phyloP scores from a whole-genome alignment of 805 yeast species.

The Zygotorulaspora florentina region DNA sequence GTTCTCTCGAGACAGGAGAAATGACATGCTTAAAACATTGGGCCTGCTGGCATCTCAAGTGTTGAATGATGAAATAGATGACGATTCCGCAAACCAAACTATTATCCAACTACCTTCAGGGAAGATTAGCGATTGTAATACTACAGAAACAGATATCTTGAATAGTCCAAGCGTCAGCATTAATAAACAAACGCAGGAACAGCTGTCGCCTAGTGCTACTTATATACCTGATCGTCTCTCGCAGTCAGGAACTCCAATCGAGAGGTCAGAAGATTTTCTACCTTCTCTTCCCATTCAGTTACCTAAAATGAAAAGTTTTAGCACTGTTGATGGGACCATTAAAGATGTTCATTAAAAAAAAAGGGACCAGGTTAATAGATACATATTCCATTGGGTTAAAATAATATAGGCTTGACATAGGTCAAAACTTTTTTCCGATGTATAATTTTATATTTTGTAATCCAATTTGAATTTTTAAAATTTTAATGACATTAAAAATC shows the following conservation, averaged over 20 bases:
- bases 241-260: slow-evolving; percentile 1
- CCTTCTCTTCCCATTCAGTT: slow-evolving; percentile 11
- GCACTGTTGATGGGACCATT: slow-evolving; percentile 24
- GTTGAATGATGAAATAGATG: slow-evolving; percentile 36
- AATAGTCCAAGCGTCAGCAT: slow-evolving; percentile 10
- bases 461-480: not conserved
- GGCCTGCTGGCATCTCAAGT: slow-evolving; percentile 55
- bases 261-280: not conserved
- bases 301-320: slow-evolving; percentile 31
- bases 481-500: too few relatives aligned
- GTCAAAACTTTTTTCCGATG: not conserved
- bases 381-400: too few relatives aligned
- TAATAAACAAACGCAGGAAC: slow-evolving; percentile 4
- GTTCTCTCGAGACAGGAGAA: slow-evolving; percentile 10
- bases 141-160: slow-evolving; percentile 12
- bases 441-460: not conserved
- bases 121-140: slow-evolving; percentile 8
- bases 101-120: slow-evolving; percentile 8
- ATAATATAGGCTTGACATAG: not conserved
- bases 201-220: not conserved
- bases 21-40: slow-evolving; percentile 44
- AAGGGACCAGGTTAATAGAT: not conserved
- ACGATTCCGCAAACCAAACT: slow-evolving; percentile 16
- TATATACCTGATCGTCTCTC: slow-evolving; percentile 3
- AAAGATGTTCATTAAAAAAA: slow-evolving; percentile 15